Percentiles rank a stretch among this genome's conserved stretches.
These are phyloP conservation scores for Chlamydomonas applanata DNA, from an alignment of 139 green algal species.

Conservation along the genomic window DNA sequence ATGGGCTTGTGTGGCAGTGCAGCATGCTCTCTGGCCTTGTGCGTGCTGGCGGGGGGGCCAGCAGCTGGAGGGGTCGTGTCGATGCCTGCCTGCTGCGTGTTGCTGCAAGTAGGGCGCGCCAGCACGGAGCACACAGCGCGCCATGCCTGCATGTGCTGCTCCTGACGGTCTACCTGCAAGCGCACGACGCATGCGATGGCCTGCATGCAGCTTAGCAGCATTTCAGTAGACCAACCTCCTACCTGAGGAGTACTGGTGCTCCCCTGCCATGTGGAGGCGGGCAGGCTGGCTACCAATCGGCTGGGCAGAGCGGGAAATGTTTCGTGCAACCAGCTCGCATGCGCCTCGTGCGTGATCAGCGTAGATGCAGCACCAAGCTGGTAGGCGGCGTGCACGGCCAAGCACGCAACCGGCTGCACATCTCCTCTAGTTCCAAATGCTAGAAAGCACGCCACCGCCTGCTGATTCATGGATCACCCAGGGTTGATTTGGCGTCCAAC, in stretches of 20 bases:
- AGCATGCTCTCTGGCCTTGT: background rate
- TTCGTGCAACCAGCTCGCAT: background rate
- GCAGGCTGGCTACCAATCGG: no score
- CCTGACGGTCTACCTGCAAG: background rate
- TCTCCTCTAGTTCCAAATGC: slow-evolving; percentile 15
- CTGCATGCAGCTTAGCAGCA: no score
- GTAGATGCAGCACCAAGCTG: background rate
- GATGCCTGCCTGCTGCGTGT: background rate
- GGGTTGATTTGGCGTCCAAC: no score
- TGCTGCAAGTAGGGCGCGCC: background rate
- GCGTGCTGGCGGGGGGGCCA: background rate
- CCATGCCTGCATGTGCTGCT: slow-evolving; percentile 9
- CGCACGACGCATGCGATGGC: no score
- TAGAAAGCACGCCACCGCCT: slow-evolving; percentile 1
- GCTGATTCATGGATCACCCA: no score
- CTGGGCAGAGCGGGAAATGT: no score
- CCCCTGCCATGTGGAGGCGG: no score
- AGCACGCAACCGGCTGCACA: slow-evolving; percentile 9
- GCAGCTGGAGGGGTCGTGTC: no score
- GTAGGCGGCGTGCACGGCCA: background rate
- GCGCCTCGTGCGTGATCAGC: slow-evolving; percentile 7
- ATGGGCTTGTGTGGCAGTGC: background rate
- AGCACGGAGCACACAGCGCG: background rate
- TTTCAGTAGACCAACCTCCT: no score
- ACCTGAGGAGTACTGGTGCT: no score